Evolutionary conservation across 768 basidiomycete genomes (phyloP).

Genomic region (Amanita rubescens): DNA sequence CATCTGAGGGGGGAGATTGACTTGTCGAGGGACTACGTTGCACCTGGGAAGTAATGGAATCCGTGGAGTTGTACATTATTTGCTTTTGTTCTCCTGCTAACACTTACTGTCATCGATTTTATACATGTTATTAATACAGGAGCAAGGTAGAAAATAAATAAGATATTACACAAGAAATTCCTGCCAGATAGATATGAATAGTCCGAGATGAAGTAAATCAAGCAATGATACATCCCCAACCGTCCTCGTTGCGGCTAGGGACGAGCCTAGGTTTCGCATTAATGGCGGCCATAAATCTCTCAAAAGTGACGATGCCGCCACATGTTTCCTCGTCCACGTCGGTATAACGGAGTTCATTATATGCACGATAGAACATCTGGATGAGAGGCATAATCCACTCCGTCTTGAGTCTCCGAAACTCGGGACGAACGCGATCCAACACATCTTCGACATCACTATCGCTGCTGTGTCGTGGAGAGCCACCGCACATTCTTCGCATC

Average conservation of each 20-base stretch:
- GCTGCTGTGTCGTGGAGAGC: not conserved
- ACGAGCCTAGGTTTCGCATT: slow-evolving; percentile 9
- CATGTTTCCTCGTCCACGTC: slow-evolving; percentile 9
- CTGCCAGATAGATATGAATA: too few species aligned
- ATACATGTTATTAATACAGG: not conserved
- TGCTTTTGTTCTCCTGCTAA: not conserved
- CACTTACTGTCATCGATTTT: not conserved
- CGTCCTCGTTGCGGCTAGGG: not conserved
- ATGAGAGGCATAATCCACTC: slow-evolving; percentile 13
- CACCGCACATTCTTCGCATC: slow-evolving; percentile 1
- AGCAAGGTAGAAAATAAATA: not conserved
- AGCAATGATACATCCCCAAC: slow-evolving; percentile 3
- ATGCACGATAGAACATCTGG: slow-evolving; percentile 2
- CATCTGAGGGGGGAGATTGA: slow-evolving; percentile 87
- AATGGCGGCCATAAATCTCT: slow-evolving; percentile 15
- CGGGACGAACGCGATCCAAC: slow-evolving; percentile 1
- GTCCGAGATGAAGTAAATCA: not conserved
- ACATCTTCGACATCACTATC: not conserved
- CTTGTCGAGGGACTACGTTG: slow-evolving; percentile 62
- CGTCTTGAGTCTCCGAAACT: slow-evolving; percentile 4
- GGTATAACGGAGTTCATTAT: slow-evolving; percentile 1
- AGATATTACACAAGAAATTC: too few species aligned
- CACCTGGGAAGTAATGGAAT: slow-evolving; percentile 26
- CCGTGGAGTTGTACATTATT: not conserved
- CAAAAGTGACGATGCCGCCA: slow-evolving; percentile 13